A percentile compares a stretch with the other conserved stretches of the same genome.
Conservation (phyloP, 306 rosid genomes). For the Neltuma alba region DNA sequence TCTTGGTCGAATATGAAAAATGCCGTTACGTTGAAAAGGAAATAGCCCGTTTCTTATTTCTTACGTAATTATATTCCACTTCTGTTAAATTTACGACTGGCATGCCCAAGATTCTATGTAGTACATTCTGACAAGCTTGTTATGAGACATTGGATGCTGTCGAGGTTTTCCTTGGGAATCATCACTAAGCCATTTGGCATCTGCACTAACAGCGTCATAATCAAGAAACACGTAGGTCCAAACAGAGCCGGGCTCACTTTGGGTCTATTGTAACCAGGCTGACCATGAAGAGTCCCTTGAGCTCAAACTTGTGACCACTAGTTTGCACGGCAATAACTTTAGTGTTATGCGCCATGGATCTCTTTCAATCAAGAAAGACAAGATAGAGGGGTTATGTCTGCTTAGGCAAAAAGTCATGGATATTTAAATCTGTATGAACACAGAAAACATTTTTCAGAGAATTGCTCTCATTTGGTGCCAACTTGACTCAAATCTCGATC, state of each 20-base stretch:
- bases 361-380: too few species aligned
- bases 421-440: too few species aligned
- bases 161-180: conserved; percentile 7
- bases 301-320: too few species aligned
- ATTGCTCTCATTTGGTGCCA: too few species aligned
- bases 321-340: too few species aligned
- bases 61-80: background rate
- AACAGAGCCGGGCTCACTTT: too few species aligned
- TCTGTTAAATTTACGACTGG: background rate
- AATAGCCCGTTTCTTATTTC: background rate
- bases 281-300: background rate
- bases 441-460: too few species aligned
- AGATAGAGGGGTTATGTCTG: too few species aligned
- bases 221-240: background rate
- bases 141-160: conserved; percentile 24
- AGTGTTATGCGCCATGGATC: too few species aligned
- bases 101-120: background rate
- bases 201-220: background rate
- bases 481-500: background rate
- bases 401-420: too few species aligned
- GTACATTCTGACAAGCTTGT: conserved; percentile 9
- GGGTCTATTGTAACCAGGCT: too few species aligned
- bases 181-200: conserved; percentile 5
- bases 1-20: conserved; percentile 38
- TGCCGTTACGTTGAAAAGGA: conserved; percentile 5